These are phyloP conservation scores for Aspergillus jensenii DNA, from an alignment of 2,329 filamentous ascomycete genomes.

Conservation along the genomic window DNA sequence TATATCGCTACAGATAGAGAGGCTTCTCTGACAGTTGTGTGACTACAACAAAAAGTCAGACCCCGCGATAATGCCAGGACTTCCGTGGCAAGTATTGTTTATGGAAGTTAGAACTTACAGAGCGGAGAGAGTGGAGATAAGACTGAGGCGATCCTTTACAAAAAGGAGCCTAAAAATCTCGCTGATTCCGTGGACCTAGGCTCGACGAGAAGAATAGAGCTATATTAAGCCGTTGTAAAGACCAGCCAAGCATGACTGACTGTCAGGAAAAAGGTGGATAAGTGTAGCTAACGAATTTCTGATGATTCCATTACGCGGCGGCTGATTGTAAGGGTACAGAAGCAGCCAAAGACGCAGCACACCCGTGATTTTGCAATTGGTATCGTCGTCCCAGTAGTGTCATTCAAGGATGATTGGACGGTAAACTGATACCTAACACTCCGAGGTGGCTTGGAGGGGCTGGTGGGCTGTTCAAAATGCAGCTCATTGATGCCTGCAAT, in stretches of 20 bases:
- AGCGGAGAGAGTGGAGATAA: neutral
- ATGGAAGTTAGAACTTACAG: neutral
- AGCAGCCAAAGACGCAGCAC: neutral
- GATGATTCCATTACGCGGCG: constrained; percentile 1
- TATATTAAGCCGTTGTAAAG: constrained; percentile 2
- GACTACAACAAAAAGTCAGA: neutral
- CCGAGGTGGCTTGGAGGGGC: constrained; percentile 8
- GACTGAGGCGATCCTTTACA: neutral
- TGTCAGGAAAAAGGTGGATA: neutral
- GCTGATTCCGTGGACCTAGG: neutral
- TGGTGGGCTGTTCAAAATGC: constrained; percentile 9
- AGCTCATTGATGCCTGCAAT: constrained; percentile 4
- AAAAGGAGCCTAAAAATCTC: neutral
- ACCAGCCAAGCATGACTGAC: constrained; percentile 8
- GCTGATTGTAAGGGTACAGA: neutral
- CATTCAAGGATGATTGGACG: neutral
- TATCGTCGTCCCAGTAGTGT: neutral
- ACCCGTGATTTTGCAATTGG: neutral
- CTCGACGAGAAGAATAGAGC: neutral
- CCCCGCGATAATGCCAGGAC: neutral
- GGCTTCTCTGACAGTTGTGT: neutral
- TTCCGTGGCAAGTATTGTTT: neutral
- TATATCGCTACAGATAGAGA: neutral
- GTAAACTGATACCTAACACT: neutral
- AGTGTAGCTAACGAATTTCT: constrained; percentile 1